Conservation (phyloP, 306 rosid genomes). For the Cicer arietinum region DNA sequence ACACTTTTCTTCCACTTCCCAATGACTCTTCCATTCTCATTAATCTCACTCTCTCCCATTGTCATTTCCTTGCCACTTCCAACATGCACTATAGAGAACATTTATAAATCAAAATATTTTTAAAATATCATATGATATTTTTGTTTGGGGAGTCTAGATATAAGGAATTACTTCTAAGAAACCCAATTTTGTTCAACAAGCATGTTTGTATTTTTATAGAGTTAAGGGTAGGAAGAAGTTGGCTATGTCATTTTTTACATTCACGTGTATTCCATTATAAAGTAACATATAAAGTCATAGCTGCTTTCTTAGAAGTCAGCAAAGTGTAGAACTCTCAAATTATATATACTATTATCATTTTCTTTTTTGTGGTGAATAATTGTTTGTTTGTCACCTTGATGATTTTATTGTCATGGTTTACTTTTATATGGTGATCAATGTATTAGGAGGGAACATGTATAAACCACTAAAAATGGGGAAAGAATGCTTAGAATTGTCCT, state of each 20-base stretch:
- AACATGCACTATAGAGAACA: conserved; percentile 65
- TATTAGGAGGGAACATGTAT: conserved; percentile 9
- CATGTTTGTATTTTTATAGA: conserved; percentile 52
- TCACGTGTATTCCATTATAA: conserved; percentile 67
- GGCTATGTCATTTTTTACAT: conserved; percentile 47
- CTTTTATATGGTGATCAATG: conserved; percentile 1
- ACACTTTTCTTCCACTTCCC: conserved; percentile 51
- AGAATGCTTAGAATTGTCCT: conserved; percentile 33
- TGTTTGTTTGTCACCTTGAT: conserved; percentile 28
- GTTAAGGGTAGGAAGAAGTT: conserved; percentile 40
- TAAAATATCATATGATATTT: conserved; percentile 33
- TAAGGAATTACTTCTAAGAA: conserved; percentile 35
- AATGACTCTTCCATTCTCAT: conserved; percentile 33
- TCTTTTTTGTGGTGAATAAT: conserved; percentile 41
- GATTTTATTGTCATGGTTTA: conserved; percentile 3
- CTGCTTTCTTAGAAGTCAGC: conserved; percentile 44
- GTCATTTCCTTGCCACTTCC: conserved; percentile 61
- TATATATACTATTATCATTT: not conserved
- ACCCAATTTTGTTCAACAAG: conserved; percentile 47
- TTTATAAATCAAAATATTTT: conserved; percentile 35
- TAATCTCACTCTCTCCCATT: conserved; percentile 47
- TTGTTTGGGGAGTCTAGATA: conserved; percentile 43
- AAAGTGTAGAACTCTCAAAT: conserved; percentile 35
- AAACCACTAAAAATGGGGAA: conserved; percentile 26
- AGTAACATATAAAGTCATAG: conserved; percentile 41